Percentiles rank a stretch among this genome's conserved stretches.
phyloP scores from a whole-genome alignment of 371 early-diverging fungal genomes.

The Circinella minor region DNA sequence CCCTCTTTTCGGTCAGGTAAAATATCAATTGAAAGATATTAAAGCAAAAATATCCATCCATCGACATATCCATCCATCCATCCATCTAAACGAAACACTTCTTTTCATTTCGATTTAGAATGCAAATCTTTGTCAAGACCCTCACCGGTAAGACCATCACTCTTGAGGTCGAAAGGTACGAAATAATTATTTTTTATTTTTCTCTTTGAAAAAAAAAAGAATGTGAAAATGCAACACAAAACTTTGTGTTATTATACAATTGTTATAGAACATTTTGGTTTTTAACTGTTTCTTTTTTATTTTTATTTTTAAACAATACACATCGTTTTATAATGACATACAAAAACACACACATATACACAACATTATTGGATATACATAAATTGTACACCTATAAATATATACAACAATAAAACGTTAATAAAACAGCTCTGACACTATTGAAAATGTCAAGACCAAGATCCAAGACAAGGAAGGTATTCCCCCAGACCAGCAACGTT shows the following conservation, averaged over 20 bases:
- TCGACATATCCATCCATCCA: constrained; percentile 19
- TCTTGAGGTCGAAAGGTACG: constrained; percentile 89
- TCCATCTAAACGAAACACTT: background rate
- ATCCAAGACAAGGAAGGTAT: constrained; percentile 99
- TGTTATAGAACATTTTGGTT: too few species aligned
- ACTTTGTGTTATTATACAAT: background rate
- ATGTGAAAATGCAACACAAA: constrained; percentile 45
- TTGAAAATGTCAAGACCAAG: constrained; percentile 88
- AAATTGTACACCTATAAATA: background rate
- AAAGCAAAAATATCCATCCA: constrained; percentile 18
- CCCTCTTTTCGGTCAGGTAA: constrained; percentile 12
- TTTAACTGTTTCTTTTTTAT: too few species aligned
- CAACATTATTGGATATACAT: background rate
- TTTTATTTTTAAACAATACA: too few species aligned
- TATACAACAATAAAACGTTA: background rate
- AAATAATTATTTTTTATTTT: background rate
- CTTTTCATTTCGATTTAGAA: constrained; percentile 19
- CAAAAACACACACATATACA: too few species aligned
- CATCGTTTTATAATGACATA: too few species aligned
- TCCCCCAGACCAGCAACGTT: constrained; percentile 99
- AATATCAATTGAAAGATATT: background rate
- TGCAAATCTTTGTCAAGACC: constrained; percentile 91
- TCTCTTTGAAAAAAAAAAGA: background rate
- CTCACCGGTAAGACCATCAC: constrained; percentile 93
- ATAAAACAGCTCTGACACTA: constrained; percentile 54